phyloP scores from a whole-genome alignment of 257 asterid species.

The Datura wrightii region DNA sequence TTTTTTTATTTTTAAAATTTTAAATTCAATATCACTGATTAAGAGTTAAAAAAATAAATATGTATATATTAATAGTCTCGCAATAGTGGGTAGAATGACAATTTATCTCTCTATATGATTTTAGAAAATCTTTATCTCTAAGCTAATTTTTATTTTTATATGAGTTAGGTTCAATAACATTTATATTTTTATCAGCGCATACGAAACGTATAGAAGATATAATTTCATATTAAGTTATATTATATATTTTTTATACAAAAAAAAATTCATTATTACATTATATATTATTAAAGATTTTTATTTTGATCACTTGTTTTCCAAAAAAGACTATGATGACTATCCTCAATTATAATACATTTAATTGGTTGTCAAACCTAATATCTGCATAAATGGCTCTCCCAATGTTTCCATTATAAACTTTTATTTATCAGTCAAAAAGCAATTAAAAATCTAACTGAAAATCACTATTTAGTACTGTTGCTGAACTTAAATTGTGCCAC shows the following conservation, averaged over 20 bases:
- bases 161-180: neutral
- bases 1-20: too few species aligned
- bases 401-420: neutral
- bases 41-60: too few species aligned
- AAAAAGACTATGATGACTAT: neutral
- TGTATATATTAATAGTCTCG: too few species aligned
- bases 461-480: slow-evolving; percentile 11
- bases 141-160: too few species aligned
- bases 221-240: neutral
- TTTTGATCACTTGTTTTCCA: neutral
- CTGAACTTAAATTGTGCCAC: slow-evolving; percentile 2
- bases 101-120: too few species aligned
- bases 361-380: slow-evolving; percentile 15
- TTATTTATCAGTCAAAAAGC: neutral
- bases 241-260: neutral
- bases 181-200: too few species aligned
- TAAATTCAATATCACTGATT: too few species aligned
- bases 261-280: too few species aligned
- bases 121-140: too few species aligned
- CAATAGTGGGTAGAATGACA: too few species aligned
- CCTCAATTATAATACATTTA: neutral
- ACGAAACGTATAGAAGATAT: too few species aligned
- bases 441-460: slow-evolving; percentile 9
- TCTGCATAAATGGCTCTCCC: neutral
- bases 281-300: neutral